A percentile compares a stretch with the other conserved stretches of the same genome.
phyloP scores from a whole-genome alignment of 768 basidiomycete genomes.

The Chlorophyllum brunneum region DNA sequence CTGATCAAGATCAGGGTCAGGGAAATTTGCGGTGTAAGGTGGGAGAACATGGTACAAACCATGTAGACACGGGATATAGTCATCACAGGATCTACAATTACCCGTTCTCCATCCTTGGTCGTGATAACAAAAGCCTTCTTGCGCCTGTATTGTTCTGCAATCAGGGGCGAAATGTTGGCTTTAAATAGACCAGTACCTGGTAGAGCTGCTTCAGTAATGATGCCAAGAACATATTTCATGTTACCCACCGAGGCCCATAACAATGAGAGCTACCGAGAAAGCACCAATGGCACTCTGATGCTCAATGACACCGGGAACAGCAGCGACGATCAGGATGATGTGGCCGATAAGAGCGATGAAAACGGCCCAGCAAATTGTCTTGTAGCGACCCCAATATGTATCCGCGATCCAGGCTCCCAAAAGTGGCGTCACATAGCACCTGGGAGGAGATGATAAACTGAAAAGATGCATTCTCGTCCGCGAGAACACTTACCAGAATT shows the following conservation, averaged over 20 bases:
- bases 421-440: constrained; percentile 58
- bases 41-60: constrained; percentile 33
- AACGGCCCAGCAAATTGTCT: constrained; percentile 59
- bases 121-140: constrained; percentile 49
- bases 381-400: constrained; percentile 63
- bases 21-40: background rate
- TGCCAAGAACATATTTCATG: background rate
- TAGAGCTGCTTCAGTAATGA: constrained; percentile 14
- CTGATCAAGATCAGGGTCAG: constrained; percentile 21
- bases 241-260: constrained; percentile 46
- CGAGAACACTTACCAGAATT: constrained; percentile 49
- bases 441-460: constrained; percentile 18
- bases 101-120: constrained; percentile 55
- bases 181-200: constrained; percentile 70
- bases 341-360: constrained; percentile 57
- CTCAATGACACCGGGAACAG: constrained; percentile 64
- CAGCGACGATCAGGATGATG: constrained; percentile 60
- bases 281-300: constrained; percentile 43
- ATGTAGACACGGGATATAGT: constrained; percentile 74
- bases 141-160: constrained; percentile 71
- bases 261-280: constrained; percentile 56
- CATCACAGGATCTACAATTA: constrained; percentile 69
- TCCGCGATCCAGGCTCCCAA: constrained; percentile 67
- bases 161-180: constrained; percentile 70
- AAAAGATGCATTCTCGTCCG: background rate